Percentiles rank a stretch among this genome's conserved stretches.
These are phyloP conservation scores for Haplosporangium sp. DNA, from an alignment of 371 early-diverging fungal genomes.

Conservation along the genomic window DNA sequence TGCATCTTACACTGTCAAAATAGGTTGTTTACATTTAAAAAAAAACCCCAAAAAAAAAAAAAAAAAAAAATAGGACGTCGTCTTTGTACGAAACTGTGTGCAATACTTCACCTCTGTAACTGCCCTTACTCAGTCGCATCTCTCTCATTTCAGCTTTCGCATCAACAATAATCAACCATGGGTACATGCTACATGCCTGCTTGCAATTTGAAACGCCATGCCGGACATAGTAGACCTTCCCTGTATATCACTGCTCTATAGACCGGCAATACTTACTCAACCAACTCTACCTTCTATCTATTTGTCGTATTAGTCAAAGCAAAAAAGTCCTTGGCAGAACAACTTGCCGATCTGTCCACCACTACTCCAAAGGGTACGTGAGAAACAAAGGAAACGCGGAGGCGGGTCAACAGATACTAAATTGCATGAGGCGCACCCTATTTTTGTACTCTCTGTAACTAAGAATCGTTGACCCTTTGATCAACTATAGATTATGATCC, in stretches of 20 bases:
- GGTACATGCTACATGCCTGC: neutral
- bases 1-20: neutral
- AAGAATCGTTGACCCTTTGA: neutral
- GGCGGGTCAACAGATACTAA: neutral
- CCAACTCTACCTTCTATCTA: neutral
- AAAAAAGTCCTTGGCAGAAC: constrained; percentile 72
- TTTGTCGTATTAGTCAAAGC: constrained; percentile 26
- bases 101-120: neutral
- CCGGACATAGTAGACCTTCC: too few species aligned
- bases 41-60: constrained; percentile 22
- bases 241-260: too few species aligned
- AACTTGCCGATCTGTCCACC: constrained; percentile 75
- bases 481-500: constrained; percentile 68
- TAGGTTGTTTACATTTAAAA: constrained; percentile 7
- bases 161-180: neutral
- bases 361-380: constrained; percentile 74
- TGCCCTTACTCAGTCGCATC: neutral
- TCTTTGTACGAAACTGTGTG: neutral
- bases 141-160: neutral
- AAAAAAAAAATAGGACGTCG: constrained; percentile 10
- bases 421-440: neutral
- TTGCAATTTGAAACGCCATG: too few species aligned
- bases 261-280: neutral
- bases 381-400: neutral
- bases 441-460: neutral